Percentiles rank a stretch among this genome's conserved stretches.
phyloP scores from a whole-genome alignment of 768 basidiomycete species.

The Lanmaoa rubissima region DNA sequence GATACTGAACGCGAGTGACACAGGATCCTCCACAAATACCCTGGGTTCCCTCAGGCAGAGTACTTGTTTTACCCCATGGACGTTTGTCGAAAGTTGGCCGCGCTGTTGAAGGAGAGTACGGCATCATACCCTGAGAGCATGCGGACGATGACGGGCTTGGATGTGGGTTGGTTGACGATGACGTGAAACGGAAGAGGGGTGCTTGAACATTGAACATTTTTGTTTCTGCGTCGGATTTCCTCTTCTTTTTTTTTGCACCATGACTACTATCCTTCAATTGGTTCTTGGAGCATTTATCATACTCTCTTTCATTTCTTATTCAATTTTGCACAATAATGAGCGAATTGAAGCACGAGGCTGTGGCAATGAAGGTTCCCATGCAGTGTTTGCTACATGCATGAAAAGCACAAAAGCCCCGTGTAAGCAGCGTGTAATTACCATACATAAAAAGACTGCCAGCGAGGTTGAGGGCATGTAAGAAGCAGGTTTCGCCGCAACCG shows the following conservation, averaged over 20 bases:
- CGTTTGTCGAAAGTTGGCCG: conserved; percentile 70
- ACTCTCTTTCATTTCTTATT: too few species aligned
- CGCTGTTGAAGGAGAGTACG: conserved; percentile 74
- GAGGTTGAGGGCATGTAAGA: too few species aligned
- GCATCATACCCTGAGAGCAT: conserved; percentile 69
- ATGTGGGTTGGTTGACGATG: conserved; percentile 71
- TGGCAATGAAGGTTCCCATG: too few species aligned
- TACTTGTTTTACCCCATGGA: conserved; percentile 79
- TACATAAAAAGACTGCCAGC: too few species aligned
- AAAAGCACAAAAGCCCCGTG: too few species aligned
- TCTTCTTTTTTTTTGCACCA: background rate
- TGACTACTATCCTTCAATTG: background rate
- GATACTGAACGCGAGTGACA: conserved; percentile 1
- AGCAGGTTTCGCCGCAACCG: too few species aligned
- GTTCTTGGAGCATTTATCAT: background rate
- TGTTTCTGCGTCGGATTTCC: background rate
- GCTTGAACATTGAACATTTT: background rate
- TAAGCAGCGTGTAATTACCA: too few species aligned
- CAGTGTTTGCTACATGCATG: too few species aligned
- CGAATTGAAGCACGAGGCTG: too few species aligned
- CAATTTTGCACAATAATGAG: too few species aligned
- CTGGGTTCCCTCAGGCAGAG: conserved; percentile 87
- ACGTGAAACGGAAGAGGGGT: conserved; percentile 2
- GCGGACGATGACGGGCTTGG: conserved; percentile 76
- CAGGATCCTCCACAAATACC: conserved; percentile 66